Evolutionary conservation across 192 early-diverging fungal species (phyloP).

Genomic region (Dissophora globulifera): DNA sequence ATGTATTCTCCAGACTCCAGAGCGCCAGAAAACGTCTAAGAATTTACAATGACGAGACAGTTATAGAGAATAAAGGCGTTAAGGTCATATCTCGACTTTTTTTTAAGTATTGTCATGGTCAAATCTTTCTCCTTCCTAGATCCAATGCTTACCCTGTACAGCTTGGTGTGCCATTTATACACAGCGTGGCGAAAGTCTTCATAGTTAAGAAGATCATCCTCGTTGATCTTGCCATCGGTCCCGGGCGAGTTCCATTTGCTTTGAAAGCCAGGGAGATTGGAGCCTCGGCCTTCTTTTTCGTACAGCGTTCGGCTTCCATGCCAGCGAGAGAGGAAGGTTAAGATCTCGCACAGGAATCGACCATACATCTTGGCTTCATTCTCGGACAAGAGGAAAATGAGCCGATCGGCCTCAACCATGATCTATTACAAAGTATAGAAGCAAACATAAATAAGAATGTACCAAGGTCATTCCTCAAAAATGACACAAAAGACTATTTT

Average conservation of each 20-base stretch:
- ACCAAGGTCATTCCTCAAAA: background rate
- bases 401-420: slow-evolving; percentile 26
- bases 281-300: slow-evolving; percentile 63
- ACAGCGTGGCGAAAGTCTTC: slow-evolving; percentile 71
- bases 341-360: slow-evolving; percentile 68
- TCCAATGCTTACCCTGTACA: slow-evolving; percentile 42
- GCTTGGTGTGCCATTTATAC: slow-evolving; percentile 79
- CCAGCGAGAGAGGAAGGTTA: slow-evolving; percentile 68
- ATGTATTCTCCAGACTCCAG: slow-evolving; percentile 74
- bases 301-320: slow-evolving; percentile 63
- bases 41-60: too few species aligned
- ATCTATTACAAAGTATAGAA: slow-evolving; percentile 6
- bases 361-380: slow-evolving; percentile 79
- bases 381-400: slow-evolving; percentile 69
- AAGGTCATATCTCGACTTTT: too few species aligned
- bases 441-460: background rate
- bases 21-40: slow-evolving; percentile 49
- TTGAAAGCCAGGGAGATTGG: slow-evolving; percentile 75
- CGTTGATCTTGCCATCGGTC: slow-evolving; percentile 38
- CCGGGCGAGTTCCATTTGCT: slow-evolving; percentile 65
- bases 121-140: too few species aligned
- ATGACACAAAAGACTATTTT: background rate
- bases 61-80: too few species aligned
- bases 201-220: slow-evolving; percentile 63
- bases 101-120: too few species aligned